These are phyloP conservation scores for Citrullus amarus DNA, from an alignment of 306 rosid species.

Conservation along the genomic window DNA sequence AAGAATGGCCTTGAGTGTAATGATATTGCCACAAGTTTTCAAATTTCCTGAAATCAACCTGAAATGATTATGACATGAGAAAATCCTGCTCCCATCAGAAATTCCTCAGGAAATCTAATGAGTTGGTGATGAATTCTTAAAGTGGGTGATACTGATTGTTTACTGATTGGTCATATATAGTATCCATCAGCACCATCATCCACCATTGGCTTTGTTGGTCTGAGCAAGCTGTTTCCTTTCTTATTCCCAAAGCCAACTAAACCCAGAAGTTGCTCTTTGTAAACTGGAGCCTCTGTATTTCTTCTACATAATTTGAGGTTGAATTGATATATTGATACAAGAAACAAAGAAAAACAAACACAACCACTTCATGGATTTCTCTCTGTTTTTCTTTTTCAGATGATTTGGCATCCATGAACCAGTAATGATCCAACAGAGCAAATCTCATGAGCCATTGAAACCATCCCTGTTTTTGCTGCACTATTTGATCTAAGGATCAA, in stretches of 20 bases:
- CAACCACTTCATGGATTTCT: not conserved
- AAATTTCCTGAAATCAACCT: not conserved
- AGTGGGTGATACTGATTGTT: not conserved
- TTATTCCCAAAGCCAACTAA: not conserved
- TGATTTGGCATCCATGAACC: not conserved
- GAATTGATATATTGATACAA: not conserved
- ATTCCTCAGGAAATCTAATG: not conserved
- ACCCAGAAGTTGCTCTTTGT: not conserved
- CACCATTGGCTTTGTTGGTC: not conserved
- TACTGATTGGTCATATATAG: not conserved
- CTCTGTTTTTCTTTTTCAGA: not conserved
- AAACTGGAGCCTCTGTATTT: too few species aligned
- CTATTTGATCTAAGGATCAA: not conserved
- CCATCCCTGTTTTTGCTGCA: not conserved
- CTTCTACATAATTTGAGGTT: not conserved
- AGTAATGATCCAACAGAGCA: not conserved
- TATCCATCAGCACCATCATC: not conserved
- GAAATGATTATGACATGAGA: not conserved
- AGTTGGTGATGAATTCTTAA: not conserved
- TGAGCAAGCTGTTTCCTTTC: not conserved
- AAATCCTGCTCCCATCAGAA: not conserved
- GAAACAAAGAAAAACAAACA: not conserved
- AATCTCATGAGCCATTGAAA: not conserved
- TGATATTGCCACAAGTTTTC: not conserved
- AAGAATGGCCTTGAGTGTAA: not conserved